phyloP scores from a whole-genome alignment of 2,329 filamentous ascomycete genomes.

The Didymella keratinophila region DNA sequence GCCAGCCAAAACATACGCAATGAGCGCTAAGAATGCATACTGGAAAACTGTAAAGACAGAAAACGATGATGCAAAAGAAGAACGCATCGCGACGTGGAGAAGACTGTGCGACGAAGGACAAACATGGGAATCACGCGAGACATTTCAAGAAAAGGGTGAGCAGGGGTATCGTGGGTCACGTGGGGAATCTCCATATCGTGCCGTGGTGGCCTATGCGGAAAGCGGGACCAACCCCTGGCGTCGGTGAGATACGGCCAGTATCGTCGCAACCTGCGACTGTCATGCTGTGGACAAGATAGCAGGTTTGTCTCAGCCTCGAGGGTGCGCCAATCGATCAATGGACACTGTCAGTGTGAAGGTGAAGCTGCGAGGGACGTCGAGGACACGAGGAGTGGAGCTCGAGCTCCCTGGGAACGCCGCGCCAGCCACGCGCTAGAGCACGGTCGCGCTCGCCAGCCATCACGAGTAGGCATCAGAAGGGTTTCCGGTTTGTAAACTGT shows the following conservation, averaged over 20 bases:
- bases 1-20: constrained; percentile 48
- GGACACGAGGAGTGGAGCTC: neutral
- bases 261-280: neutral
- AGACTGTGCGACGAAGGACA: constrained; percentile 1
- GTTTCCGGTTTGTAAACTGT: too few species aligned
- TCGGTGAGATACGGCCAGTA: constrained; percentile 6
- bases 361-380: neutral
- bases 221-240: constrained; percentile 1
- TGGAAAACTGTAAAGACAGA: constrained; percentile 29
- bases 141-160: constrained; percentile 1
- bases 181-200: neutral
- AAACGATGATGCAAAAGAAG: neutral
- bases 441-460: too few species aligned
- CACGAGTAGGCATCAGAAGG: too few species aligned
- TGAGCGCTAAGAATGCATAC: constrained; percentile 39
- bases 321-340: neutral
- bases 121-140: neutral
- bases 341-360: neutral
- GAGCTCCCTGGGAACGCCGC: neutral
- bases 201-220: constrained; percentile 3
- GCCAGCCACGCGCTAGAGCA: neutral
- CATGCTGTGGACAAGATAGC: neutral
- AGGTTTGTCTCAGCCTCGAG: neutral
- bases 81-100: constrained; percentile 2
- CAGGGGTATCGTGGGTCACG: constrained; percentile 1